Evolutionary conservation across 495 filamentous ascomycete genomes (phyloP), one percentile per base, ranked within the genome.

Genomic region (Emericellopsis terricola): DNA sequence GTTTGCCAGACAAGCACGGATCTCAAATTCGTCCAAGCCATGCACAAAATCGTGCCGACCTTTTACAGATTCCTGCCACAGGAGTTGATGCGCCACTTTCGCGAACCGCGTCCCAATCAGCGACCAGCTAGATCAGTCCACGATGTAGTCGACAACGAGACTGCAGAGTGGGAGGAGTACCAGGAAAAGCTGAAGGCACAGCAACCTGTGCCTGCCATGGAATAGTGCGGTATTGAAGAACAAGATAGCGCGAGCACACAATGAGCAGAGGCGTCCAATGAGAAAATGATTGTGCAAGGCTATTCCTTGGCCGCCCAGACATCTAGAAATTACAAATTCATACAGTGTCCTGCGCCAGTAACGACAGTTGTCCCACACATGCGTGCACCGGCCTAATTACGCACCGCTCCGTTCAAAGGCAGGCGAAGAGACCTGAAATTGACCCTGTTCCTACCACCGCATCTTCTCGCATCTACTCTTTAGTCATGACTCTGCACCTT

Each of bases 401-500:
- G n/a, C 23, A 8, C 7, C 7, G n/a, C 8, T 7, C 23, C 23
- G n/a, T 27, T 27, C 23, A n/a, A n/a, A n/a, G n/a, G n/a, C n/a
- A n/a, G n/a, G n/a, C n/a, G n/a, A n/a, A n/a, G n/a, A n/a, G n/a
- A n/a, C n/a, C n/a, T n/a, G n/a, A n/a, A n/a, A n/a, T n/a, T n/a
- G n/a, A n/a, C n/a, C n/a, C n/a, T n/a, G n/a, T n/a, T n/a, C n/a
- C n/a, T n/a, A n/a, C n/a, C n/a, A n/a, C n/a, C n/a, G n/a, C n/a
- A n/a, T n/a, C n/a, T n/a, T n/a, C n/a, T n/a, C n/a, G n/a, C n/a
- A n/a, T n/a, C n/a, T n/a, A n/a, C n/a, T n/a, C n/a, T 16, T 16
- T 69, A 81, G 37, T 81, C 72, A 21, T 65, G 60, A 3, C 58
- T 67, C 68, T 93, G 86, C 26, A 93, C 59, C 65, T 94, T 94